Conservation (phyloP, 345 rosid species). For the Citrus sp. region DNA sequence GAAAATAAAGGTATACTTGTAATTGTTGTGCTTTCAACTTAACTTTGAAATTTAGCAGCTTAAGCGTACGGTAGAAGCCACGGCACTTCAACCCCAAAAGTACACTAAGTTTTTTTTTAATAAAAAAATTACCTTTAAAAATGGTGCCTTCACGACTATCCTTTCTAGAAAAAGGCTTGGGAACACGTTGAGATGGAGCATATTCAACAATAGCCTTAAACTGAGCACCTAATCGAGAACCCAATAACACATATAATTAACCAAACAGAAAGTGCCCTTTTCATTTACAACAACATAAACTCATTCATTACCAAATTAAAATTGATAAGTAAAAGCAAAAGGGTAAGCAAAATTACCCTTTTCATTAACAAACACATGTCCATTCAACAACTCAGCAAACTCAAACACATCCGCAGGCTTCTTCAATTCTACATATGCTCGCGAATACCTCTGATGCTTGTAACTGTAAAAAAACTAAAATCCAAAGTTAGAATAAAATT, state of each 20-base stretch:
- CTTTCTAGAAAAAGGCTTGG: slow-evolving; percentile 41
- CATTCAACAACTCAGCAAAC: slow-evolving; percentile 66
- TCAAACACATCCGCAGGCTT: slow-evolving; percentile 59
- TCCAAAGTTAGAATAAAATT: not conserved
- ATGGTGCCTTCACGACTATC: slow-evolving; percentile 74
- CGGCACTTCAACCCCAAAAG: not conserved
- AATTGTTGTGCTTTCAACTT: not conserved
- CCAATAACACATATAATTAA: not conserved
- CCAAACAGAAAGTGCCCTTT: not conserved
- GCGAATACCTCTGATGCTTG: slow-evolving; percentile 49
- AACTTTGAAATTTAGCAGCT: not conserved
- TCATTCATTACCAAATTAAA: too few species aligned
- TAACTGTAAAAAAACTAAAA: slow-evolving; percentile 32
- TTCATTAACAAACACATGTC: slow-evolving; percentile 71
- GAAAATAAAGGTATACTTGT: not conserved
- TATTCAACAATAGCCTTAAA: slow-evolving; percentile 66
- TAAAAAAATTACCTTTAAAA: slow-evolving; percentile 30
- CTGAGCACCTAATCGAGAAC: slow-evolving; percentile 43
- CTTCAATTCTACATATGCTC: slow-evolving; percentile 61
- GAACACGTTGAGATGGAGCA: slow-evolving; percentile 67
- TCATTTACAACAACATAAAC: too few species aligned
- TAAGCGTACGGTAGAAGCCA: not conserved
- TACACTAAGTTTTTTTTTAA: not conserved
- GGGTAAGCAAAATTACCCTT: slow-evolving; percentile 42
- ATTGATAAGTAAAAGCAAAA: not conserved